Evolutionary conservation across 2,329 filamentous ascomycete species (phyloP).

Genomic region (Epichloe amarillans): DNA sequence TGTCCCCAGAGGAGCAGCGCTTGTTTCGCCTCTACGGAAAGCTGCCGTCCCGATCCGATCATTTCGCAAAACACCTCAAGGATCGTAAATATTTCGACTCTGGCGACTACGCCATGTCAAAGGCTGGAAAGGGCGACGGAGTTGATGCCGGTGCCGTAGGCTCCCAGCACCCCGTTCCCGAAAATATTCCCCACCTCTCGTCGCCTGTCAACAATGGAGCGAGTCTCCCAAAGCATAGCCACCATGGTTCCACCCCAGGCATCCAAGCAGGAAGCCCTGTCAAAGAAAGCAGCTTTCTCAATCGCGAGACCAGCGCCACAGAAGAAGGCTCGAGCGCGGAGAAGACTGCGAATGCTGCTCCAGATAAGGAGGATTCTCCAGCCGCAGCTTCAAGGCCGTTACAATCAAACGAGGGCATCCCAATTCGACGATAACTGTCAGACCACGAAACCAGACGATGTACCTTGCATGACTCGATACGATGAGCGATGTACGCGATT

Average conservation of each 20-base stretch:
- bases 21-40: conserved; percentile 97
- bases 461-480: not conserved
- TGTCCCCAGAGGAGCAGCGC: conserved; percentile 89
- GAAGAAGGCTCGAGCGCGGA: conserved; percentile 29
- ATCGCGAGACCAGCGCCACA: conserved; percentile 59
- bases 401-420: conserved; percentile 33
- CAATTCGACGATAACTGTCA: conserved; percentile 44
- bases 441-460: not conserved
- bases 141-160: conserved; percentile 89
- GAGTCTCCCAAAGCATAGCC: conserved; percentile 21
- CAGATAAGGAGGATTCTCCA: conserved; percentile 27
- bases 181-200: conserved; percentile 85
- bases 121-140: conserved; percentile 91
- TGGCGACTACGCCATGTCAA: conserved; percentile 90
- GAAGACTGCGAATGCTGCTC: conserved; percentile 2
- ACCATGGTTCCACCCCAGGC: conserved; percentile 29
- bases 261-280: conserved; percentile 63
- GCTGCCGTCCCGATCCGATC: conserved; percentile 88
- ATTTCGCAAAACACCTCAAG: conserved; percentile 96
- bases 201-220: conserved; percentile 39
- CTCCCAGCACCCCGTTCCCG: conserved; percentile 84
- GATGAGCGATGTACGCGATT: not conserved
- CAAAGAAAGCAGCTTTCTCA: conserved; percentile 80
- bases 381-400: conserved; percentile 12
- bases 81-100: conserved; percentile 99